Evolutionary conservation across 495 filamentous ascomycete species (phyloP), one percentile per base, ranked within the genome.

Genomic region (Xylaria flabelliformis): DNA sequence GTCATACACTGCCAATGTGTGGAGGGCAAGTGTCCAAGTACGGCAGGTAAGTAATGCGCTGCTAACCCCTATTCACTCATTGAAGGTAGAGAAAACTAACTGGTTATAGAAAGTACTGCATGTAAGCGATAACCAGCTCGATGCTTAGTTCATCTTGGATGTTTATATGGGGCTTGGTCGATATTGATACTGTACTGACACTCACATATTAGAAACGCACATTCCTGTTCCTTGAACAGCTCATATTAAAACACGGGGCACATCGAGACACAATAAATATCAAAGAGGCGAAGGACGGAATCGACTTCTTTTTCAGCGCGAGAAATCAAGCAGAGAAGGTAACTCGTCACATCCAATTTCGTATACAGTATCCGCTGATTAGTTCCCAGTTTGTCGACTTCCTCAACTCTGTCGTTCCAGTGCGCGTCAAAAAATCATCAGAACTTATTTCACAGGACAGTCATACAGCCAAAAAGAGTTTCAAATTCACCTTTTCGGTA

Each of bases 251-350:
- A 83, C 92, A 97, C 77, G 88, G 88, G 39, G 96, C 95, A 3
- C 96, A 99, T 79, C 90, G 90, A 73, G 95, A 99, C 72, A 93
- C 95, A 1, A 92, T 97, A 79, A 98, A 97, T 80, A 98, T 99
- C 81, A 97, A 97, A 76, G 96, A 99, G 77, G 91, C 91, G 10
- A 93, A 92, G 79, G 91, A 97, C 76, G 97, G 97, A 24, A 88
- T 99, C 58, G 97, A 99, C 78, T 99, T 99, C 80, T 98, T 89
- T 86, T 99, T 93, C 77, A 85, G 92, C 0, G 90, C 93, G 51
- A 85, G 94, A 70, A 98, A 97, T 76, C 93, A 97, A 72, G 96
- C 95, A 5, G 94, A 97, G 72, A 94, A 91, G 63, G 70, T 72
- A 67, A 50, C 19, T 8, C 3, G 15, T 15, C 4, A 39, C 12